Evolutionary conservation across 495 filamentous ascomycete genomes (phyloP).

Genomic region (Cercophora samala): DNA sequence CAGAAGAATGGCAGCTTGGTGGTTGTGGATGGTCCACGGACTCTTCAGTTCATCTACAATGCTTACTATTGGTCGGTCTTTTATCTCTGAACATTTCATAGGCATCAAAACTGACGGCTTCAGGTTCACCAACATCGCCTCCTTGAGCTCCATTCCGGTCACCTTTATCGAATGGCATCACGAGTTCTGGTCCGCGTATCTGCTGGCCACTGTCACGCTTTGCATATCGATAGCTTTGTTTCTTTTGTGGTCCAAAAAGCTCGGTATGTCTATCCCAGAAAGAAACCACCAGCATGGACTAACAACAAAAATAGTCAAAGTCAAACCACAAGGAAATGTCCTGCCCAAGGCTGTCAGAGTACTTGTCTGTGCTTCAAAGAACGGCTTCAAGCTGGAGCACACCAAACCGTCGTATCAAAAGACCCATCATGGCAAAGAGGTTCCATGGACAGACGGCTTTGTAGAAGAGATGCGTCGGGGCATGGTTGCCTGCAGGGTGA

Average conservation of each 20-base stretch:
- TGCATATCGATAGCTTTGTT: conserved; percentile 38
- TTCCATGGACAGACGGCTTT: conserved; percentile 39
- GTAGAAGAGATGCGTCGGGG: conserved; percentile 43
- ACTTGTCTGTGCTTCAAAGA: conserved; percentile 39
- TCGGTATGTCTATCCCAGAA: conserved; percentile 12
- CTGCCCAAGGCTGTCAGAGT: conserved; percentile 44
- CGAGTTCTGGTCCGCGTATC: conserved; percentile 48
- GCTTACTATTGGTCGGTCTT: conserved; percentile 44
- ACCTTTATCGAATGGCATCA: conserved; percentile 46
- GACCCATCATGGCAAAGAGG: conserved; percentile 28
- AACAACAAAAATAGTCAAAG: conserved; percentile 33
- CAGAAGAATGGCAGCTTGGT: conserved; percentile 41
- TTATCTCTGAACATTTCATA: background rate
- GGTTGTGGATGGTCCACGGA: conserved; percentile 42
- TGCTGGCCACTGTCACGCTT: conserved; percentile 43
- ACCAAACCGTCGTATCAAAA: conserved; percentile 48
- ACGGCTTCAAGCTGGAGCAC: conserved; percentile 49
- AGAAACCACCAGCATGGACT: conserved; percentile 21
- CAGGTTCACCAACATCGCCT: conserved; percentile 45
- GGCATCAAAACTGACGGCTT: conserved; percentile 1
- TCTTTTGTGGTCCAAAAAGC: conserved; percentile 30
- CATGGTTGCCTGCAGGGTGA: conserved; percentile 44
- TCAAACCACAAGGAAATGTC: conserved; percentile 41
- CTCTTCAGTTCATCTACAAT: conserved; percentile 49
- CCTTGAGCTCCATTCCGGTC: conserved; percentile 46